Evolutionary conservation across 495 filamentous ascomycete species (phyloP).

Genomic region (Emericellopsis terricola): DNA sequence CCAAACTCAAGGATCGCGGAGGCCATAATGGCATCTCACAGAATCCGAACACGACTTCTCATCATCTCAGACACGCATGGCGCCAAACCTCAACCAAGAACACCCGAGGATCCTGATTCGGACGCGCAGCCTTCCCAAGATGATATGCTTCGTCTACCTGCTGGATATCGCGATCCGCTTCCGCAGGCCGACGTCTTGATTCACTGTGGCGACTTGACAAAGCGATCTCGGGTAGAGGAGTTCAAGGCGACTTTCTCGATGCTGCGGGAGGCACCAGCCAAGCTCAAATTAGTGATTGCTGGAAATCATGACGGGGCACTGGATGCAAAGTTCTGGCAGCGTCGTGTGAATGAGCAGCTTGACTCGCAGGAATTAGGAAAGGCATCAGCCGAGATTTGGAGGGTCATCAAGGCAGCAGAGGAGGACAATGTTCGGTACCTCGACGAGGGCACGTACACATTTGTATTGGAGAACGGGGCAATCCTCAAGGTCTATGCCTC

Average conservation of each 20-base stretch:
- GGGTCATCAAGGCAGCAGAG: conserved; percentile 20
- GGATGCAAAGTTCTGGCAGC: conserved; percentile 20
- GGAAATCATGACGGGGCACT: conserved; percentile 69
- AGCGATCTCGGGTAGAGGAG: conserved; percentile 35
- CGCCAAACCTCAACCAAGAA: neutral
- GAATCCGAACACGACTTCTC: conserved; percentile 22
- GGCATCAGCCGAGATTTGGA: conserved; percentile 2
- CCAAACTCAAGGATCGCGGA: too few relatives aligned
- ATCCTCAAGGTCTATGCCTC: conserved; percentile 44
- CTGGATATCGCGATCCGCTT: conserved; percentile 11
- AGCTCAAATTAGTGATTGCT: conserved; percentile 62
- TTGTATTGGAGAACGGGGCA: conserved; percentile 36
- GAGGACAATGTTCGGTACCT: conserved; percentile 40
- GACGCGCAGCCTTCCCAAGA: conserved; percentile 1
- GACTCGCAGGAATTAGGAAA: conserved; percentile 6
- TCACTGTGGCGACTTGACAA: conserved; percentile 60
- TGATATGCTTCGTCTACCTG: neutral
- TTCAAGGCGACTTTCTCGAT: conserved; percentile 33
- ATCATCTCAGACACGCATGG: conserved; percentile 49
- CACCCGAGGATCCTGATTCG: conserved; percentile 3
- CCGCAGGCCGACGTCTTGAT: conserved; percentile 45
- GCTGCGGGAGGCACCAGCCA: conserved; percentile 36
- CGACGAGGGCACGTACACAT: conserved; percentile 40
- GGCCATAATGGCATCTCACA: neutral
- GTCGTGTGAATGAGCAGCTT: neutral